These are phyloP conservation scores for Psilocybe cubensis DNA, from an alignment of 768 basidiomycete species.

Conservation along the genomic window DNA sequence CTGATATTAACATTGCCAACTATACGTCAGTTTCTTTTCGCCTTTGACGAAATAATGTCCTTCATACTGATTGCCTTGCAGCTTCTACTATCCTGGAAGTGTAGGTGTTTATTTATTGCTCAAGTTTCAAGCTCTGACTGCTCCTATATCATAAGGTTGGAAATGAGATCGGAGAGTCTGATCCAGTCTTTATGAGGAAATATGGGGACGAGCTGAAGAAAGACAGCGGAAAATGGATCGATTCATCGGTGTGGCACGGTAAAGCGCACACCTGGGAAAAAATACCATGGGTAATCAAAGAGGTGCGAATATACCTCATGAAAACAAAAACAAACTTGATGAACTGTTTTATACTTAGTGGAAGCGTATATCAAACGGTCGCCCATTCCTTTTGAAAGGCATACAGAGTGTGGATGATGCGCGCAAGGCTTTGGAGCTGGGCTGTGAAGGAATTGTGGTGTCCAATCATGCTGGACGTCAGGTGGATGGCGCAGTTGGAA, in stretches of 20 bases:
- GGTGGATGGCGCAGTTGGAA: constrained; percentile 58
- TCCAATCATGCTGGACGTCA: constrained; percentile 60
- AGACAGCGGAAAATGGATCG: constrained; percentile 52
- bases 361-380: constrained; percentile 48
- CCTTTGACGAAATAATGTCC: neutral
- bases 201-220: constrained; percentile 39
- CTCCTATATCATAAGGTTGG: constrained; percentile 32
- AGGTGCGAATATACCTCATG: constrained; percentile 27
- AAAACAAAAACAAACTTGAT: neutral
- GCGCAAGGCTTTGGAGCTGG: constrained; percentile 45
- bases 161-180: constrained; percentile 48
- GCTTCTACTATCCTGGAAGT: constrained; percentile 43
- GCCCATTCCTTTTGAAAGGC: constrained; percentile 59
- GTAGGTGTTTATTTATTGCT: constrained; percentile 12
- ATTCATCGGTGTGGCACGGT: constrained; percentile 51
- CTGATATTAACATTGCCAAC: constrained; percentile 53
- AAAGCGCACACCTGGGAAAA: constrained; percentile 58
- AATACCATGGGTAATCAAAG: constrained; percentile 49
- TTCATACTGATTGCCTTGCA: constrained; percentile 12
- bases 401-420: constrained; percentile 53
- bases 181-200: constrained; percentile 55
- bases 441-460: constrained; percentile 58
- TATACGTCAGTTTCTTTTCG: constrained; percentile 40
- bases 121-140: neutral
- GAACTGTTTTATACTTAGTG: constrained; percentile 31